Base-by-base conservation (phyloP, 345 rosid species). In the Tarenaya hassleriana region DNA sequence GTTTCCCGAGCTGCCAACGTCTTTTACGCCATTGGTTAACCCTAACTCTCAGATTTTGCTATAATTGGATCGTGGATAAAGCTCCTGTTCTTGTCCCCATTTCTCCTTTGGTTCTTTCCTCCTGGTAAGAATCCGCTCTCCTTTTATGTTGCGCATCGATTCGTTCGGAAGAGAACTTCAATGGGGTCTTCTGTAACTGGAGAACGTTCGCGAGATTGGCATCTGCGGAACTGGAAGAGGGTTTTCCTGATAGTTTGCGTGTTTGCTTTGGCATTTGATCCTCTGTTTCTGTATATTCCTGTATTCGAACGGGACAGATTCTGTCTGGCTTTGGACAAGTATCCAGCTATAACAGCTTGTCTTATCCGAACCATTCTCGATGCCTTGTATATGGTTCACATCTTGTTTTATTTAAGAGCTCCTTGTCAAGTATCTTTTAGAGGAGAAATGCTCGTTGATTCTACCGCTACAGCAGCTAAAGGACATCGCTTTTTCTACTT, bases 61-160 rank as follows among this genome's bases (percentile, higher is more conserved):
- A 24, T 24, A 24, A 24, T 66, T 62, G 63, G 66, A 44, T 58
- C 48, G 15, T 52, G 60, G 20, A 16, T 69, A 58, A 41, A 58
- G 60, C 68, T 51, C 49, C 55, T 17, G 19, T 35, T 31, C 66
- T 39, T 42, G 61, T 24, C 61, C 29, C 48, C 47, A 0, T 35
- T 32, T n/a, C 17, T 56, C 35, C 63, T 45, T 55, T 51, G 67
- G 62, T 64, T 66, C 62, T 61, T 55, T 42, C 64, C 56, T 58
- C 65, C 50, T 52, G 62, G 72, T 66, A 51, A 59, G 78, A 58
- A 69, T 69, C 72, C 69, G 61, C 50, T 58, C 50, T 63, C 41
- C 40, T 31, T 20, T 16, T 48, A 35, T 56, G 52, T 8, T 50
- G 11, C 40, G 20, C 54, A 15, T 56, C 68, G 43, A 16, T 38